Evolutionary conservation across 2,329 filamentous ascomycete genomes (phyloP).

Genomic region (Sporothrix sp.): DNA sequence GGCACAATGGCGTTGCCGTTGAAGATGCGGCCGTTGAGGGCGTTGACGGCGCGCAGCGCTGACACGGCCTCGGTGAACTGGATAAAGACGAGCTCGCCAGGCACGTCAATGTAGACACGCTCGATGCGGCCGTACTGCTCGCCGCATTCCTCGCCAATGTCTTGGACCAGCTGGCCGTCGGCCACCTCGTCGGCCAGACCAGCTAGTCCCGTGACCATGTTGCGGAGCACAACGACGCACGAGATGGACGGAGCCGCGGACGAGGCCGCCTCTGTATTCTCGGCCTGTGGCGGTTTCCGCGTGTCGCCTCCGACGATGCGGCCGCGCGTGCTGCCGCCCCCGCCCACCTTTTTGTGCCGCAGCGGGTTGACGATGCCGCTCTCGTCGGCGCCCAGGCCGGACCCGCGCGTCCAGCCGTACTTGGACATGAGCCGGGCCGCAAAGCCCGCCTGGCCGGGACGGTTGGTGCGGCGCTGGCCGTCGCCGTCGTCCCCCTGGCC

Average conservation of each 20-base stretch:
- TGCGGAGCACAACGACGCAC: slow-evolving; percentile 68
- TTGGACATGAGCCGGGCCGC: slow-evolving; percentile 84
- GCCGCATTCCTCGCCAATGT: slow-evolving; percentile 89
- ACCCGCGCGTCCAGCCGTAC: slow-evolving; percentile 85
- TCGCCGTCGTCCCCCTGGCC: slow-evolving; percentile 17
- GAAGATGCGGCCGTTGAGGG: slow-evolving; percentile 77
- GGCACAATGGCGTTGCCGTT: slow-evolving; percentile 79
- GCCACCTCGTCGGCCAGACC: slow-evolving; percentile 70
- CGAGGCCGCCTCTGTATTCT: background rate
- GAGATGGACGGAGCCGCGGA: no score
- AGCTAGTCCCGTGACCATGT: slow-evolving; percentile 77
- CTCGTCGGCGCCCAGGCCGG: slow-evolving; percentile 72
- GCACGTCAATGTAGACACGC: slow-evolving; percentile 62
- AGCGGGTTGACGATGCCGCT: slow-evolving; percentile 80
- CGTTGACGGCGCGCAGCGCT: slow-evolving; percentile 80
- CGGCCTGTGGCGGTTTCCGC: slow-evolving; percentile 29
- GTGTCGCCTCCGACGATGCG: slow-evolving; percentile 72
- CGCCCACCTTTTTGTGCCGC: slow-evolving; percentile 76
- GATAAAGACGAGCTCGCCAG: slow-evolving; percentile 68
- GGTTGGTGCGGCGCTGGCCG: slow-evolving; percentile 39
- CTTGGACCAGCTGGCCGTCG: slow-evolving; percentile 63
- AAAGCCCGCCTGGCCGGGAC: slow-evolving; percentile 74
- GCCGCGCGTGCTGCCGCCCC: slow-evolving; percentile 56
- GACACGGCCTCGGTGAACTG: slow-evolving; percentile 82
- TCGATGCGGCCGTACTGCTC: slow-evolving; percentile 74